These are phyloP conservation scores for Chrysosporium keratinophilum DNA, from an alignment of 2,329 filamentous ascomycete species.

Conservation along the genomic window DNA sequence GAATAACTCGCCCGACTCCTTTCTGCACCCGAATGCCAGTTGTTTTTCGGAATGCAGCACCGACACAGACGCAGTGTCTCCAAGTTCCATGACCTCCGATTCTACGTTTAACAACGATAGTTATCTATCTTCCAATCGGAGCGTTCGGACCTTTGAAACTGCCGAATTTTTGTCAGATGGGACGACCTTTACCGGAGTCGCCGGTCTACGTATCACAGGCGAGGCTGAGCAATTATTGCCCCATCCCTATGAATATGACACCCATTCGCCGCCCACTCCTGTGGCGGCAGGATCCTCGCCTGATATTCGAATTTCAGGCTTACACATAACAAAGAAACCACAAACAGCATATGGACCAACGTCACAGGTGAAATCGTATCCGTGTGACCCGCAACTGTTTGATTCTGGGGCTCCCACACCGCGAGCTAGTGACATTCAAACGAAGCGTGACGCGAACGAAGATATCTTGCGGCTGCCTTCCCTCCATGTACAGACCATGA, in stretches of 20 bases:
- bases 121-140: constrained; percentile 2
- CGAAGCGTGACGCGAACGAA: not conserved
- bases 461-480: not conserved
- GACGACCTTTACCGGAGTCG: not conserved
- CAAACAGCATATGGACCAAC: not conserved
- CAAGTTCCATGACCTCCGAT: constrained; percentile 29
- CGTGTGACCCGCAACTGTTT: not conserved
- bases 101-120: constrained; percentile 25
- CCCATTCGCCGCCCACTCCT: not conserved
- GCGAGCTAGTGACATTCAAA: constrained; percentile 3
- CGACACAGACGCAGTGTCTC: constrained; percentile 28
- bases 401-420: constrained; percentile 7
- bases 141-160: not conserved
- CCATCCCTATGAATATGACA: not conserved
- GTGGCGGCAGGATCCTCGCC: not conserved
- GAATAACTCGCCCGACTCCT: constrained; percentile 21
- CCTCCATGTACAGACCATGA: constrained; percentile 21
- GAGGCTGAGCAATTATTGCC: not conserved
- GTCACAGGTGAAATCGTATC: not conserved
- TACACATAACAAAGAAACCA: constrained; percentile 8
- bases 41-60: constrained; percentile 35
- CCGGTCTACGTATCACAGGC: constrained; percentile 1
- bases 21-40: constrained; percentile 24
- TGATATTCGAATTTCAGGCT: constrained; percentile 8
- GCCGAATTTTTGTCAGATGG: not conserved